Evolutionary conservation across 495 filamentous ascomycete genomes (phyloP).

Genomic region (Corynascus novoguineensis): DNA sequence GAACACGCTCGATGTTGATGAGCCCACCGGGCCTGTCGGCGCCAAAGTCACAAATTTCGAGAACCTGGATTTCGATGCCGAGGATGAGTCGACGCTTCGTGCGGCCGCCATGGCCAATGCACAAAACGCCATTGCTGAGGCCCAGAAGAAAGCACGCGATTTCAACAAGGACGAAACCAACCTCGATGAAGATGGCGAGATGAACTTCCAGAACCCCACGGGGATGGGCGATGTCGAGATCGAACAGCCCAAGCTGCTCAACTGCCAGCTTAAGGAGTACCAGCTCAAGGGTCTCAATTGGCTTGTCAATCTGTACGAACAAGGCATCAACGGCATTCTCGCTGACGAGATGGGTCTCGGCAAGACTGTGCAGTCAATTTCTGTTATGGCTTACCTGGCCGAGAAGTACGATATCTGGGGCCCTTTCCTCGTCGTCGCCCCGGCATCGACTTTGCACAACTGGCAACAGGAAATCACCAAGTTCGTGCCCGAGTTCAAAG

Average conservation of each 20-base stretch:
- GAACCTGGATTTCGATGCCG: slow-evolving; percentile 90
- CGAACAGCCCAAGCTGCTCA: slow-evolving; percentile 89
- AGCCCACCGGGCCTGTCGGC: slow-evolving; percentile 51
- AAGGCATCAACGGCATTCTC: slow-evolving; percentile 98
- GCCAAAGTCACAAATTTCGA: slow-evolving; percentile 87
- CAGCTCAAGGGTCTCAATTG: slow-evolving; percentile 98
- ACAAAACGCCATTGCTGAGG: slow-evolving; percentile 91
- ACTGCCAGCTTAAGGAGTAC: slow-evolving; percentile 93
- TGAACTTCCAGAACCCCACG: slow-evolving; percentile 99
- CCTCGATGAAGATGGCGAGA: slow-evolving; percentile 79
- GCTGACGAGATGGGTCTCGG: slow-evolving; percentile 99
- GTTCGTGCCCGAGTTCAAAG: slow-evolving; percentile 91
- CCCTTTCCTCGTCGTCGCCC: slow-evolving; percentile 94
- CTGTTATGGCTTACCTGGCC: slow-evolving; percentile 97
- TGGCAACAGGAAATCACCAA: slow-evolving; percentile 97
- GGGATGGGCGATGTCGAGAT: slow-evolving; percentile 91
- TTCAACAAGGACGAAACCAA: slow-evolving; percentile 70
- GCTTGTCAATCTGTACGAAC: slow-evolving; percentile 98
- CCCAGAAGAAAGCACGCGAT: slow-evolving; percentile 83
- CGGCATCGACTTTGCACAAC: slow-evolving; percentile 94
- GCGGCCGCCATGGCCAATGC: slow-evolving; percentile 91
- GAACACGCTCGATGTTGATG: slow-evolving; percentile 49
- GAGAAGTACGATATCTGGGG: slow-evolving; percentile 98
- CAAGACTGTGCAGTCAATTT: slow-evolving; percentile 98
- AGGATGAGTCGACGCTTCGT: slow-evolving; percentile 76